Conservation (phyloP, 1,284 basidiomycete species). For the Waitea zeae region DNA sequence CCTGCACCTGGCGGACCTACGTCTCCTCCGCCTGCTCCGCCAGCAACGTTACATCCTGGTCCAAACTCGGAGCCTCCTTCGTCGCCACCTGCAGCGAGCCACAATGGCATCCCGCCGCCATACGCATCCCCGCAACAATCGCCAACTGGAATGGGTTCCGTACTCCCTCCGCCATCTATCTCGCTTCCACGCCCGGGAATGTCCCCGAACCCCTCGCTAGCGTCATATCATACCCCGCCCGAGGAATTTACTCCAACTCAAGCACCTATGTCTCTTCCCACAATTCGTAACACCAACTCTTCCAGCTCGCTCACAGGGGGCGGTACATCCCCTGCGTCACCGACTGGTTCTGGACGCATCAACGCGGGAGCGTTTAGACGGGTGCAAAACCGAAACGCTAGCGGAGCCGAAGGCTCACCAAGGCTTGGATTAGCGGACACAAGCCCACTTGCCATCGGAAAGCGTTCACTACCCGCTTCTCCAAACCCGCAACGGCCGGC, state of each 20-base stretch:
- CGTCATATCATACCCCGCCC: not conserved
- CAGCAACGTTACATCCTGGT: not conserved
- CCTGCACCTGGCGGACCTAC: constrained; percentile 3
- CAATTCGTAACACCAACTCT: not conserved
- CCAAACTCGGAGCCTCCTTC: not conserved
- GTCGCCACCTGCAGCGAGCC: not conserved
- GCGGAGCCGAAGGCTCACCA: not conserved
- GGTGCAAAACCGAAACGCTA: not conserved
- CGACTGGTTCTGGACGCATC: not conserved
- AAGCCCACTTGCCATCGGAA: not conserved
- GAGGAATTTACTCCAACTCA: not conserved
- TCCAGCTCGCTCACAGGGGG: not conserved
- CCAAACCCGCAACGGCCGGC: not conserved
- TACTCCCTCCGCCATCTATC: not conserved
- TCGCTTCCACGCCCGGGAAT: not conserved
- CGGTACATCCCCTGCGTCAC: not conserved
- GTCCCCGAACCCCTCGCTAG: not conserved
- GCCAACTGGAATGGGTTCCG: not conserved
- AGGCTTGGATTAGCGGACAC: not conserved
- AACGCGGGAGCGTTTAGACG: not conserved
- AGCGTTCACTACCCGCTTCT: not conserved
- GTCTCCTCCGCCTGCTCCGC: too few species aligned
- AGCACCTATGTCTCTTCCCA: not conserved
- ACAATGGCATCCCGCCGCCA: not conserved
- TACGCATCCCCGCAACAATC: not conserved